Evolutionary conservation across 1,139 yeast species (phyloP), one percentile per base, ranked within the genome.

Genomic region (Groenewaldozyma auringiensis): DNA sequence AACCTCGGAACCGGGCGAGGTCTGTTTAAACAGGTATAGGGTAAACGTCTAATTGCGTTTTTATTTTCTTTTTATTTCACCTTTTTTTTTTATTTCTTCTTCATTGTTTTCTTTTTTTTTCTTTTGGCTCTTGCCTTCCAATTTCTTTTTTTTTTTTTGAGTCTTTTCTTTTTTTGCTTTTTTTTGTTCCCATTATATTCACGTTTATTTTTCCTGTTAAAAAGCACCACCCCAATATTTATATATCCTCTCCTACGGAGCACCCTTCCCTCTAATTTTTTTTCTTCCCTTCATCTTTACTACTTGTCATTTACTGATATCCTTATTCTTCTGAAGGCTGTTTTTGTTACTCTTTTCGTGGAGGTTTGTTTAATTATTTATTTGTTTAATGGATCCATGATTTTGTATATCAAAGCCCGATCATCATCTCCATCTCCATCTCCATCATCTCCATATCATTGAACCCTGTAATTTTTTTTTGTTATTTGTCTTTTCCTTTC

Each of bases 181-280:
- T 27, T 13, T 27, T 27, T 27, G 8, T 13, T 27, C 13, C 13
- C 31, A 27, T 27, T 27, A 8, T 27, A 9, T 27, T 27, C 31
- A 9, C 31, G 8, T 27, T 27, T 27, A 8, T 17, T 22, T 37
- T 14, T n/a, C 22, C 16, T 22, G 20, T 38, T 38, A n/a, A n/a
- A n/a, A n/a, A n/a, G n/a, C n/a, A n/a, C n/a, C n/a, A n/a, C n/a
- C n/a, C n/a, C n/a, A n/a, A n/a, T n/a, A n/a, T n/a, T n/a, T n/a
- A n/a, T n/a, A n/a, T n/a, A n/a, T n/a, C n/a, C n/a, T n/a, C n/a
- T n/a, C n/a, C n/a, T n/a, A n/a, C n/a, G n/a, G n/a, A n/a, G n/a
- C n/a, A n/a, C 8, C 41, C 22, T 38, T 38, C 22, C 31, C 18
- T 18, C 37, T 16, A 14, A 14, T 35, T 20, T 35, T 35, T 35